phyloP scores from a whole-genome alignment of 345 rosid genomes.

The Streptanthus diversifolius region DNA sequence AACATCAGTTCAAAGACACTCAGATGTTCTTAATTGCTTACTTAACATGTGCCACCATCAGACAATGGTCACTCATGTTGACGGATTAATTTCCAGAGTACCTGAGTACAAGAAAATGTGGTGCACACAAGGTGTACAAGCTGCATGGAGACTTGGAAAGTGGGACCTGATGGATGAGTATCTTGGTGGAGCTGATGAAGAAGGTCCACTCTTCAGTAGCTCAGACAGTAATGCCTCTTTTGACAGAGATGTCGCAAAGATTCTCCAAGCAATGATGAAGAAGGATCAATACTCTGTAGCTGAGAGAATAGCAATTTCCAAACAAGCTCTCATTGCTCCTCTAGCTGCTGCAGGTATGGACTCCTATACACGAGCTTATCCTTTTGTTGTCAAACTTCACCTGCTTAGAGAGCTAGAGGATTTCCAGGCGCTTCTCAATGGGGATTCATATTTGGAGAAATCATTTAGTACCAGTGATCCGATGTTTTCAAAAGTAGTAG shows the following conservation, averaged over 20 bases:
- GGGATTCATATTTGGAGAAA: slow-evolving; percentile 81
- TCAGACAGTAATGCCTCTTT: slow-evolving; percentile 95
- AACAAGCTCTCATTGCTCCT: slow-evolving; percentile 94
- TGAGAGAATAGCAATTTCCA: slow-evolving; percentile 77
- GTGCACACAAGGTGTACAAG: slow-evolving; percentile 99
- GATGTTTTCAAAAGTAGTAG: slow-evolving; percentile 58
- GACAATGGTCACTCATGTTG: slow-evolving; percentile 96
- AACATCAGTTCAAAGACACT: slow-evolving; percentile 80
- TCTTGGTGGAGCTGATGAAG: slow-evolving; percentile 78
- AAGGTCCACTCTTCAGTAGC: slow-evolving; percentile 79
- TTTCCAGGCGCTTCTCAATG: slow-evolving; percentile 61
- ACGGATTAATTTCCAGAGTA: slow-evolving; percentile 86
- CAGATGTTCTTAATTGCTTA: slow-evolving; percentile 89
- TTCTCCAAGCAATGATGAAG: slow-evolving; percentile 89
- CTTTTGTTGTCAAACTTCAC: slow-evolving; percentile 89
- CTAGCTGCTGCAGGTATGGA: slow-evolving; percentile 99
- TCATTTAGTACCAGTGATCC: slow-evolving; percentile 53
- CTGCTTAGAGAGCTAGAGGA: slow-evolving; percentile 82
- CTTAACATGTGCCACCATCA: slow-evolving; percentile 97
- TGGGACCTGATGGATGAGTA: slow-evolving; percentile 99
- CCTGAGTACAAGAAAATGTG: slow-evolving; percentile 91
- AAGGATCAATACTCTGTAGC: slow-evolving; percentile 74
- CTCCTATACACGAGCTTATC: slow-evolving; percentile 88
- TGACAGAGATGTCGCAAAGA: slow-evolving; percentile 95
- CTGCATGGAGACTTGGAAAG: slow-evolving; percentile 97